Percentiles rank a stretch among this genome's conserved stretches.
Evolutionary conservation across 345 rosid species (phyloP).

Genomic region (Murraya koenigii): DNA sequence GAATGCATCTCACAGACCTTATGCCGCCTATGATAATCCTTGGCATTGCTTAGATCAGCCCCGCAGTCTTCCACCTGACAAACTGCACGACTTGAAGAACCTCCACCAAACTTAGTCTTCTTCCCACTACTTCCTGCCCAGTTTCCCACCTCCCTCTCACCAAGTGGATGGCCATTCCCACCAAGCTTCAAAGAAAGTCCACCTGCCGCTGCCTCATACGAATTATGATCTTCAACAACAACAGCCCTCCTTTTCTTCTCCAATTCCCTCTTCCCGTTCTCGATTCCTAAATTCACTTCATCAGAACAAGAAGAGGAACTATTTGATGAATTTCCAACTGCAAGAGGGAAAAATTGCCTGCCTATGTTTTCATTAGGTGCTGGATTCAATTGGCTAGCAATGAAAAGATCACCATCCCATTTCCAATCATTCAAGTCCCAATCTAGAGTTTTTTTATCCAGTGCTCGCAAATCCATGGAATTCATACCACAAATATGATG

Average conservation of each 20-base stretch:
- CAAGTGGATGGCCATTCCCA: slow-evolving; percentile 47
- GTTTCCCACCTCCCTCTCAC: slow-evolving; percentile 43
- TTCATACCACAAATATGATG: slow-evolving; percentile 53
- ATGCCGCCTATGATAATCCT: slow-evolving; percentile 96
- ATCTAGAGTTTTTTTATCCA: slow-evolving; percentile 65
- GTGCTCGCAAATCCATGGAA: slow-evolving; percentile 42
- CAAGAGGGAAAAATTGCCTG: slow-evolving; percentile 59
- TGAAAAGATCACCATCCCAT: slow-evolving; percentile 97
- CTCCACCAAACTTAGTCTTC: slow-evolving; percentile 65
- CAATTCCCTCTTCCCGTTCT: slow-evolving; percentile 52
- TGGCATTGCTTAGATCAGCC: slow-evolving; percentile 84
- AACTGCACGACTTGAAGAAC: slow-evolving; percentile 57
- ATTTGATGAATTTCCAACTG: slow-evolving; percentile 63
- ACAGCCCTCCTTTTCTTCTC: slow-evolving; percentile 82
- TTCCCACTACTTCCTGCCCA: slow-evolving; percentile 66
- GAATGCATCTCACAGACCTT: slow-evolving; percentile 98
- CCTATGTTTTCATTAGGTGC: slow-evolving; percentile 34
- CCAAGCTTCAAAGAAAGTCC: slow-evolving; percentile 75
- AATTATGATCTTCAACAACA: slow-evolving; percentile 51
- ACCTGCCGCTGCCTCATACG: slow-evolving; percentile 42
- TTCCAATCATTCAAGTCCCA: slow-evolving; percentile 98
- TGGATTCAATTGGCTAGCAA: slow-evolving; percentile 67
- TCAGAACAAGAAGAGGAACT: slow-evolving; percentile 86
- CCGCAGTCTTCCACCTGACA: slow-evolving; percentile 97
- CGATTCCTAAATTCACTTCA: slow-evolving; percentile 52